These are phyloP conservation scores for Symbiodinium natans DNA, from an alignment of 73 alveolate species.

Conservation along the genomic window DNA sequence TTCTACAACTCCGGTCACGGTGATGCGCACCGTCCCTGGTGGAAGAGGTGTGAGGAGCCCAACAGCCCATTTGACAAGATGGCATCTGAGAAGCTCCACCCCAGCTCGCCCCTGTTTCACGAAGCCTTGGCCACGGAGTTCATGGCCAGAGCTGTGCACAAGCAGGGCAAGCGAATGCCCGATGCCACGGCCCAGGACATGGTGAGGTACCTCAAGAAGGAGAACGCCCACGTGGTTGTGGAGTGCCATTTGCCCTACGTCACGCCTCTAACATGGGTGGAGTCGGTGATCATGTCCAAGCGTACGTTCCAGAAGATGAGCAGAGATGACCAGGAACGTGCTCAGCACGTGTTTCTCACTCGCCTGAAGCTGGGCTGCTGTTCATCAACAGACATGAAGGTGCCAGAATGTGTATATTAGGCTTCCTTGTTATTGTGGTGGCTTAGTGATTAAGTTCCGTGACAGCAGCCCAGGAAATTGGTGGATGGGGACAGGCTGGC, in stretches of 20 bases:
- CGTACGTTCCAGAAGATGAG: slow-evolving; percentile 39
- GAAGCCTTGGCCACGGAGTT: slow-evolving; percentile 49
- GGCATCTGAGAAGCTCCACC: slow-evolving; percentile 42
- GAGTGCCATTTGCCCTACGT: slow-evolving; percentile 40
- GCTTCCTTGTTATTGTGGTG: no score
- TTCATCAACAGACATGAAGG: no score
- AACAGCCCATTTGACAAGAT: neutral
- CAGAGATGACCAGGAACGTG: slow-evolving; percentile 2
- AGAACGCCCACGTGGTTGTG: slow-evolving; percentile 17
- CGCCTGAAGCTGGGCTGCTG: no score
- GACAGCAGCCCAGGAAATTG: no score
- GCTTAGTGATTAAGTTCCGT: no score
- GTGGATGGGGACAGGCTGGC: no score
- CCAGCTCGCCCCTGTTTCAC: slow-evolving; percentile 33
- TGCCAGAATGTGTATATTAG: no score
- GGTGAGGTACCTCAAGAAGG: slow-evolving; percentile 36
- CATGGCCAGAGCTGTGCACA: slow-evolving; percentile 48
- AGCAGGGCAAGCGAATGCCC: neutral
- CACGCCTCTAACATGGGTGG: slow-evolving; percentile 73
- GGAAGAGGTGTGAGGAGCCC: neutral
- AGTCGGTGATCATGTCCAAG: slow-evolving; percentile 46
- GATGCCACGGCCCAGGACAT: neutral
- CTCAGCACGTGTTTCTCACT: no score
- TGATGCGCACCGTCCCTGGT: slow-evolving; percentile 47
- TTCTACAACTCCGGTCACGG: slow-evolving; percentile 67